phyloP scores from a whole-genome alignment of 495 filamentous ascomycete genomes.

The Talaromyces ruber region DNA sequence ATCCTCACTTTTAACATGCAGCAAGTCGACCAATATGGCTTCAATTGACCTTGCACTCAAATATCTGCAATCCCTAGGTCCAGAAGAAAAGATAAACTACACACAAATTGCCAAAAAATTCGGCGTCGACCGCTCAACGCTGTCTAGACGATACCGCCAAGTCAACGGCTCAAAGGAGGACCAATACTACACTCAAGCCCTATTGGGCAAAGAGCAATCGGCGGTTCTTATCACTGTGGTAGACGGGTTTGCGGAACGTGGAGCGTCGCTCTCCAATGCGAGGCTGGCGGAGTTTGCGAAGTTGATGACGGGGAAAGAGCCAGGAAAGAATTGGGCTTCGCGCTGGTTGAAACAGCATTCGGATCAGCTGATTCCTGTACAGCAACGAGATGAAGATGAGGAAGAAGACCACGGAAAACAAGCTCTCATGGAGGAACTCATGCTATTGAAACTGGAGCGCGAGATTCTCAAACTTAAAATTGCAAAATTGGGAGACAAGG shows the following conservation, averaged over 20 bases:
- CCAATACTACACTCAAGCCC: neutral
- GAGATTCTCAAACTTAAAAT: neutral
- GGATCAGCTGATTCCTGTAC: neutral
- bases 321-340: neutral
- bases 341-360: neutral
- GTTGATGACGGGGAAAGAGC: neutral
- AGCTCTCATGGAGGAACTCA: neutral
- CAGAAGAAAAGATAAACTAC: neutral
- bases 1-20: neutral
- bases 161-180: neutral
- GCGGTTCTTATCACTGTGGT: neutral
- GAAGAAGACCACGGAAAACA: neutral
- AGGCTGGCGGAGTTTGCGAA: neutral
- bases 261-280: neutral
- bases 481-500: neutral
- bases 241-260: neutral
- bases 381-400: neutral
- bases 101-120: neutral
- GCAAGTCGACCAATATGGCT: neutral
- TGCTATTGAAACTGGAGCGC: neutral
- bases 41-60: neutral
- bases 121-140: neutral
- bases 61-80: neutral
- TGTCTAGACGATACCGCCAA: neutral
- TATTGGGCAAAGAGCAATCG: neutral